Conservation (phyloP, 208 protist species). For the Acanthamoeba royreba region DNA sequence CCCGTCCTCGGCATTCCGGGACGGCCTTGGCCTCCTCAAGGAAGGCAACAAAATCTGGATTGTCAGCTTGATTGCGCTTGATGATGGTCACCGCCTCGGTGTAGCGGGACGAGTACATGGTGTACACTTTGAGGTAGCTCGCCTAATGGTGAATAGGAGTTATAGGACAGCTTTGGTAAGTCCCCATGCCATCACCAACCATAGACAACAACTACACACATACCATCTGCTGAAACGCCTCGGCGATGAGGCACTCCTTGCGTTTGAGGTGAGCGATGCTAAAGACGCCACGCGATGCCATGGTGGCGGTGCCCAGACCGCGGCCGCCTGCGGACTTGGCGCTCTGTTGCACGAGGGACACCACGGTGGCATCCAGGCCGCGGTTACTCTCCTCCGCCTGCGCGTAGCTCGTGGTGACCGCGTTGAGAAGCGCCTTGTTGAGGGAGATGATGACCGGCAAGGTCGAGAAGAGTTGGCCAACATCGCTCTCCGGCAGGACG, state of each 20-base stretch:
- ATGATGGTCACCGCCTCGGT: background rate
- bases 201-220: too few species aligned
- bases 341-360: background rate
- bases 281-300: background rate
- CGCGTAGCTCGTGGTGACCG: background rate
- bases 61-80: background rate
- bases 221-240: slow-evolving; percentile 1
- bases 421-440: background rate
- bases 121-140: background rate
- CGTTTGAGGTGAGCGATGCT: background rate
- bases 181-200: too few species aligned
- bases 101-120: background rate
- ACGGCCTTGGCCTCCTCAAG: background rate
- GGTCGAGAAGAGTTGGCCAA: background rate
- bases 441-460: background rate
- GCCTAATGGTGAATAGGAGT: background rate
- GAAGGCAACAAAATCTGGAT: background rate
- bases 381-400: background rate
- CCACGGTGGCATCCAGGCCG: background rate
- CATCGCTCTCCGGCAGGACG: background rate
- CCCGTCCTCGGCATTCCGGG: background rate
- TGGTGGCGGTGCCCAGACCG: background rate
- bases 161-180: too few species aligned
- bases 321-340: background rate
- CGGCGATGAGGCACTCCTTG: background rate